Evolutionary conservation across 1,139 yeast species (phyloP).

Genomic region (Yamadazyma diospyri): DNA sequence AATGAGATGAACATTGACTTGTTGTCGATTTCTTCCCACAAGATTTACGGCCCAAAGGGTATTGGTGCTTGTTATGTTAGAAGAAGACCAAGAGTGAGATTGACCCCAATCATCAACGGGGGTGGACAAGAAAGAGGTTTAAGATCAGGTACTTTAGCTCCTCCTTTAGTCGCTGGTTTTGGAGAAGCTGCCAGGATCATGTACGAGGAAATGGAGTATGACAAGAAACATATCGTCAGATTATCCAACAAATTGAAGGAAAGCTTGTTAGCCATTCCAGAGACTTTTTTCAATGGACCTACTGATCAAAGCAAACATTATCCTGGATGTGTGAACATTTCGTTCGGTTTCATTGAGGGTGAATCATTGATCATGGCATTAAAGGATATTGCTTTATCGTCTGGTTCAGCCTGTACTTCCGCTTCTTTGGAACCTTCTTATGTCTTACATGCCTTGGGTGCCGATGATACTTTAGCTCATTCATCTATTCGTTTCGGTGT

Average conservation of each 20-base stretch:
- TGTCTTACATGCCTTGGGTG: slow-evolving; percentile 94
- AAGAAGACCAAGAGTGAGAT: slow-evolving; percentile 97
- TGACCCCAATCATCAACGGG: slow-evolving; percentile 92
- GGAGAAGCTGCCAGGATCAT: slow-evolving; percentile 96
- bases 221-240: slow-evolving; percentile 61
- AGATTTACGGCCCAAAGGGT: slow-evolving; percentile 98
- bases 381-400: slow-evolving; percentile 91
- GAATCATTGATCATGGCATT: slow-evolving; percentile 96
- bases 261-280: slow-evolving; percentile 78
- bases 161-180: slow-evolving; percentile 91
- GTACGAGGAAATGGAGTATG: slow-evolving; percentile 69
- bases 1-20: slow-evolving; percentile 90
- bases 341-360: slow-evolving; percentile 97
- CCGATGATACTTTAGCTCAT: slow-evolving; percentile 97
- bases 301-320: slow-evolving; percentile 53
- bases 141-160: slow-evolving; percentile 94
- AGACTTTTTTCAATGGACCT: slow-evolving; percentile 89
- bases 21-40: slow-evolving; percentile 92
- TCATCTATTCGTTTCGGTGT: slow-evolving; percentile 95
- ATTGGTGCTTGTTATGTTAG: slow-evolving; percentile 94
- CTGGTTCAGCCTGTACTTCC: slow-evolving; percentile 99
- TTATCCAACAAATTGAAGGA: slow-evolving; percentile 70
- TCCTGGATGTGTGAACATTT: slow-evolving; percentile 93
- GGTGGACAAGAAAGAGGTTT: slow-evolving; percentile 99
- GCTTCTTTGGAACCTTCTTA: slow-evolving; percentile 97